Conservation (phyloP, 106 monocot species). For the Cymbidium sinense region DNA sequence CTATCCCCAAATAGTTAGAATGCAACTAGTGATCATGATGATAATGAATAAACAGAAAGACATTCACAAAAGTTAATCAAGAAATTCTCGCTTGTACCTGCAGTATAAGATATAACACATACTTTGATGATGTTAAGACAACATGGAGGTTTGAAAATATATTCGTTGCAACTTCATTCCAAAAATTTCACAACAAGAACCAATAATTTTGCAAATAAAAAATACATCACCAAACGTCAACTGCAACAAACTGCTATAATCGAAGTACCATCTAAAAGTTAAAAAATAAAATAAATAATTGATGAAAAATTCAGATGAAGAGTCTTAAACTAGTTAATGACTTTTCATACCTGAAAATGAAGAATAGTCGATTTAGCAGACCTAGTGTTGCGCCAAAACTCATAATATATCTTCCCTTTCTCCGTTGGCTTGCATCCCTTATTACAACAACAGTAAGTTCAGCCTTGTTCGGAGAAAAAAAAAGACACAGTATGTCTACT, state of each 20-base stretch:
- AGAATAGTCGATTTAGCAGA: conserved; percentile 36
- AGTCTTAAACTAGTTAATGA: background rate
- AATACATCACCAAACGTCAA: background rate
- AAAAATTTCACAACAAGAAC: background rate
- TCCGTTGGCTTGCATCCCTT: conserved; percentile 40
- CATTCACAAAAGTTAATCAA: background rate
- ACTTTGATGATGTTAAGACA: background rate
- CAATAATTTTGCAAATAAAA: background rate
- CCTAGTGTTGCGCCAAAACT: conserved; percentile 39
- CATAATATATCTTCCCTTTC: conserved; percentile 34
- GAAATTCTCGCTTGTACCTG: background rate
- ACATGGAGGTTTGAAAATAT: background rate
- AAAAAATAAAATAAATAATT: background rate
- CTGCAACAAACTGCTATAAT: background rate
- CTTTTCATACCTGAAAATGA: conserved; percentile 37
- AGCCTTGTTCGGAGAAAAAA: background rate
- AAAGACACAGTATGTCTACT: background rate
- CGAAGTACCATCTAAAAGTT: background rate
- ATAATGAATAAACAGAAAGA: background rate
- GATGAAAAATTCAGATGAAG: background rate
- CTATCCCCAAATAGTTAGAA: background rate
- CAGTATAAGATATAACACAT: background rate
- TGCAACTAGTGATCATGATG: background rate
- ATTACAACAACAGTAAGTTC: background rate
- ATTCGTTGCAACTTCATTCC: background rate